Evolutionary conservation across 1,139 yeast species (phyloP), one percentile per base, ranked within the genome.

Genomic region (Maudiozyma humilis): DNA sequence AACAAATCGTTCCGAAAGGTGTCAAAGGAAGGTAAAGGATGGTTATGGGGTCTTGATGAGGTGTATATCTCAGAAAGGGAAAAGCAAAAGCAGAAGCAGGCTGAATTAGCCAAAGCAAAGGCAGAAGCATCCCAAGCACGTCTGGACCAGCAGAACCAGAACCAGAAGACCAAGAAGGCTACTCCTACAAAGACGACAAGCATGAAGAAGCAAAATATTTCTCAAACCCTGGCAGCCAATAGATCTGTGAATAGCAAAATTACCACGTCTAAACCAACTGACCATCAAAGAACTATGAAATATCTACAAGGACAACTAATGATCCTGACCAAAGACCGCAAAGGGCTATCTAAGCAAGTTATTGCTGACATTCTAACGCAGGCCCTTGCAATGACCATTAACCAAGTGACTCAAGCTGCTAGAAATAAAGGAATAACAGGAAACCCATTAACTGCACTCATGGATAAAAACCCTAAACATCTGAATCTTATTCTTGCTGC

Each of bases 31-130:
- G 93, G 91, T 15, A 82, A 80, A 59, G 96, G 95, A 47, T 88
- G 95, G 91, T 68, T 85, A 32, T 91, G 95, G 93, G 88, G 89
- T 4, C 70, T 91, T 41, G 96, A 93, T 63, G 94, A 87, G 48
- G 79, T 78, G 46, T 86, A 81, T 51, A 77, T 84, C 44, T 79
- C 79, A 32, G 96, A 88, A 56, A 76, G 86, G 60, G 96, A 88
- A 57, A 77, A 75, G 47, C 79, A 76, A 38, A 76, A 84, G 62
- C 78, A 79, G 62, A 78, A 79, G 53, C 87, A 79, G 57, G 76
- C 76, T 42, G 85, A 79, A 53, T 68, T 72, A 44, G 78, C 78
- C 3, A 76, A 79, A 23, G 75, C 78, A 1, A 73, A 69, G 51
- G 79, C 79, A 1, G 73, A 73, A 51, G 79, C 76, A 23, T 80